Evolutionary conservation across 2,329 filamentous ascomycete genomes (phyloP).

Genomic region (Emericellopsis atlantica): DNA sequence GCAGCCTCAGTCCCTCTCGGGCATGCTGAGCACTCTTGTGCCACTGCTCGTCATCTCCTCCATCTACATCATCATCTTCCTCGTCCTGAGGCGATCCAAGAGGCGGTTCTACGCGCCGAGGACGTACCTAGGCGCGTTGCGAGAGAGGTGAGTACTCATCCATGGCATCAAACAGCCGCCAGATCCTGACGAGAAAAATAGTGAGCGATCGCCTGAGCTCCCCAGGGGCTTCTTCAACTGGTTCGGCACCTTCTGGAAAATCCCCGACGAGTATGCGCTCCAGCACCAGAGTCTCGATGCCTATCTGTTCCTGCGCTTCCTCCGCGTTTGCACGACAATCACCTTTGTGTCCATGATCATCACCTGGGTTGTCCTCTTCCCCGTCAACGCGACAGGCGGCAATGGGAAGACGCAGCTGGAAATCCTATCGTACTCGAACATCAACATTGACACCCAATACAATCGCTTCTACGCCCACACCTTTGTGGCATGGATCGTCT

Average conservation of each 20-base stretch:
- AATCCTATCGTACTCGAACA: slow-evolving; percentile 23
- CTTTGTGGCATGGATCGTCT: slow-evolving; percentile 72
- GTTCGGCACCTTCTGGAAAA: slow-evolving; percentile 48
- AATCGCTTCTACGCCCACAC: slow-evolving; percentile 68
- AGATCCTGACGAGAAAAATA: slow-evolving; percentile 9
- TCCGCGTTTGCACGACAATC: slow-evolving; percentile 65
- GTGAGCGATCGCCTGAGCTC: slow-evolving; percentile 42
- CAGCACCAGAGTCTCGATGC: slow-evolving; percentile 82
- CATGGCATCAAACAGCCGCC: not conserved
- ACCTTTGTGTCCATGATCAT: slow-evolving; percentile 70
- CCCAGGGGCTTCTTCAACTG: slow-evolving; percentile 48
- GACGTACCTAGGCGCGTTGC: slow-evolving; percentile 18
- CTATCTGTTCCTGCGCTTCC: slow-evolving; percentile 76
- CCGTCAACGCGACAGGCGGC: slow-evolving; percentile 74
- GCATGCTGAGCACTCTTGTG: slow-evolving; percentile 36
- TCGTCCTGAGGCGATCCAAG: slow-evolving; percentile 32
- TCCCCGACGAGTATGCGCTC: slow-evolving; percentile 65
- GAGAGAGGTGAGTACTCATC: not conserved
- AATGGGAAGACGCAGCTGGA: slow-evolving; percentile 50
- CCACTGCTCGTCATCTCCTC: slow-evolving; percentile 35
- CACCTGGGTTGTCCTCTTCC: slow-evolving; percentile 76
- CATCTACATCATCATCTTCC: slow-evolving; percentile 37
- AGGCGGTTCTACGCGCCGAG: slow-evolving; percentile 43
- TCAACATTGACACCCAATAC: slow-evolving; percentile 38
- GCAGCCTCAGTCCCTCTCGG: slow-evolving; percentile 20